phyloP scores from a whole-genome alignment of 768 basidiomycete genomes.

The Mycena capillaripes region DNA sequence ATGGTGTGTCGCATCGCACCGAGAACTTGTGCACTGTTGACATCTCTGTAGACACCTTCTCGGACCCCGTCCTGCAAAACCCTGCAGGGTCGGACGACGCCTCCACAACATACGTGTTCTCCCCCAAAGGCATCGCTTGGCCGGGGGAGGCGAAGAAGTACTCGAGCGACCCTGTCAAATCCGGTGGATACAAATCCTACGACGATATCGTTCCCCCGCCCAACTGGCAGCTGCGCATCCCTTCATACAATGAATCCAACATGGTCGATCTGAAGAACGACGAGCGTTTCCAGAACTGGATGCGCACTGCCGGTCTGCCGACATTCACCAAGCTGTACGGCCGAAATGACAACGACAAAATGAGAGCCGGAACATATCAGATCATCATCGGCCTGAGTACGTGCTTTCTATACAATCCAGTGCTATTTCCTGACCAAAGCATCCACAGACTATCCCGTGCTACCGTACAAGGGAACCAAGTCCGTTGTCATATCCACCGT shows the following conservation, averaged over 20 bases:
- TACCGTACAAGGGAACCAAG: constrained; percentile 93
- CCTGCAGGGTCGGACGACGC: constrained; percentile 56
- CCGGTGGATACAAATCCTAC: constrained; percentile 67
- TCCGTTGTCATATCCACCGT: constrained; percentile 97
- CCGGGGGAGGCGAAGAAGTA: constrained; percentile 95
- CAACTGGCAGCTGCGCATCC: constrained; percentile 86
- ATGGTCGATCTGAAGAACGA: constrained; percentile 82
- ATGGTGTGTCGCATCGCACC: constrained; percentile 68
- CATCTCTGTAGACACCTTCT: constrained; percentile 78
- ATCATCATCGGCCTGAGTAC: constrained; percentile 86
- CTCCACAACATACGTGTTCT: constrained; percentile 76
- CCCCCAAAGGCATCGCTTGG: constrained; percentile 92
- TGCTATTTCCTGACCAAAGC: constrained; percentile 31
- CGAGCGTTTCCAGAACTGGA: constrained; percentile 99
- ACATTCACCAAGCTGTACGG: constrained; percentile 97
- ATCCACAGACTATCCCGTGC: constrained; percentile 90
- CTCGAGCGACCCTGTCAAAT: constrained; percentile 61
- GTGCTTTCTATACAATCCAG: constrained; percentile 48
- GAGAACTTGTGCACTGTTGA: neutral
- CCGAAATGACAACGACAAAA: constrained; percentile 83
- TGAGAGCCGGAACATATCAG: constrained; percentile 82
- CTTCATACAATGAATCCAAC: constrained; percentile 74
- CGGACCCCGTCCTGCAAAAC: constrained; percentile 71
- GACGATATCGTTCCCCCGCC: constrained; percentile 90
- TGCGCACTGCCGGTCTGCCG: constrained; percentile 97